phyloP scores from a whole-genome alignment of 208 protist genomes.

The Zelonia costaricensis region DNA sequence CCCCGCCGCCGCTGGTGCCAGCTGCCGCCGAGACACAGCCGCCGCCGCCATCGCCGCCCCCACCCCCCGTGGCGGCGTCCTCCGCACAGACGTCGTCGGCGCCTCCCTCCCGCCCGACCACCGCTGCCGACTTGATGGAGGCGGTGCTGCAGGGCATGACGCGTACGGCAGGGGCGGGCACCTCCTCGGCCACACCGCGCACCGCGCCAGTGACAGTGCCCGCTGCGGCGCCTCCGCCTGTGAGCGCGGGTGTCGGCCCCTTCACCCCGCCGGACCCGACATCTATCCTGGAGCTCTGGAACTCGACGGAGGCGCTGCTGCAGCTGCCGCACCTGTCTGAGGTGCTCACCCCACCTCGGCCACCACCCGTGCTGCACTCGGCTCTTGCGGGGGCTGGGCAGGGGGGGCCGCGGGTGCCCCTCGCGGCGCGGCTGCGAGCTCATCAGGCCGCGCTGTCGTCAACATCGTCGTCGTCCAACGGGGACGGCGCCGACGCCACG shows the following conservation, averaged over 20 bases:
- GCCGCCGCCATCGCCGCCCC: too few species aligned
- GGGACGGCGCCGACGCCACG: background rate
- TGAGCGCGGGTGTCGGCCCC: background rate
- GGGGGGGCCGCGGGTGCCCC: background rate
- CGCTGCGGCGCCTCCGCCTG: background rate
- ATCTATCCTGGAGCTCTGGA: conserved; percentile 38
- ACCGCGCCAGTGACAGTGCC: background rate
- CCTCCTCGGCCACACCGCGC: background rate
- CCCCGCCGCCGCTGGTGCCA: too few species aligned
- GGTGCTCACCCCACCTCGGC: background rate
- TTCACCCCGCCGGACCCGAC: background rate
- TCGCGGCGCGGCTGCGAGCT: background rate
- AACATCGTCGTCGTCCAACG: background rate
- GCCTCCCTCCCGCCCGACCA: background rate
- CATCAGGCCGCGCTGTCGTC: conserved; percentile 2
- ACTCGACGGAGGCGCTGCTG: conserved; percentile 43
- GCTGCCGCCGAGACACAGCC: background rate
- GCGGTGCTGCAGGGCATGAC: background rate
- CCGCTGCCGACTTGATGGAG: conserved; percentile 2
- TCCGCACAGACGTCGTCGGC: background rate
- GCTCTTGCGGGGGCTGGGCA: too few species aligned
- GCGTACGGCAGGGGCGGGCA: background rate
- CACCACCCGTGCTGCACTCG: background rate
- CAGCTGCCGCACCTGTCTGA: conserved; percentile 7
- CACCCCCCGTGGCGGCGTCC: background rate